phyloP scores from a whole-genome alignment of 2,329 filamentous ascomycete species.

The Xylariales sp. region DNA sequence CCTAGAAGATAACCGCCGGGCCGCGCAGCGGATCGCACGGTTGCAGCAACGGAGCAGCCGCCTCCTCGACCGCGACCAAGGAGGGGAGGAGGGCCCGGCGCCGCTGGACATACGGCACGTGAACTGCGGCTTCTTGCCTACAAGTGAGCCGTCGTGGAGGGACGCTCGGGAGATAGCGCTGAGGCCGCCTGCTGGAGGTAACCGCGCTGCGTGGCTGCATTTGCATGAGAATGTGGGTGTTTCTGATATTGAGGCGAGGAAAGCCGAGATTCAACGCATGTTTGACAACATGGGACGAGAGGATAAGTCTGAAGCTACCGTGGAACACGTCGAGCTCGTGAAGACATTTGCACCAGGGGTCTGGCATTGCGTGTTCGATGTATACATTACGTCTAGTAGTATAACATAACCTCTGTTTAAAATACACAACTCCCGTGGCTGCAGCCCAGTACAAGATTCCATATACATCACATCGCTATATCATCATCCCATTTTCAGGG shows the following conservation, averaged over 20 bases:
- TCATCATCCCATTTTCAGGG: too few species aligned
- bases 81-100: constrained; percentile 18
- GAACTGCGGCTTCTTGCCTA: constrained; percentile 61
- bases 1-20: constrained; percentile 61
- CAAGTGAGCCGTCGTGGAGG: constrained; percentile 50
- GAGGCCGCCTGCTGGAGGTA: constrained; percentile 18
- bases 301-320: constrained; percentile 22
- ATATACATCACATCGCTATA: too few species aligned
- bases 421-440: too few species aligned
- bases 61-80: not conserved
- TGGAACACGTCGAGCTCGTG: constrained; percentile 59
- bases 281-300: constrained; percentile 28
- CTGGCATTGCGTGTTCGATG: constrained; percentile 68
- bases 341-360: constrained; percentile 68
- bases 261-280: constrained; percentile 41
- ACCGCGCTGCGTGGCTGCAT: constrained; percentile 56
- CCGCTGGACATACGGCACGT: constrained; percentile 51
- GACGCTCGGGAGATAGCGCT: constrained; percentile 42
- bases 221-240: constrained; percentile 63
- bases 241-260: constrained; percentile 43
- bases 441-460: too few species aligned
- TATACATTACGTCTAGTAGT: constrained; percentile 34
- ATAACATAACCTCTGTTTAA: constrained; percentile 14
- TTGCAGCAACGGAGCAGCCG: constrained; percentile 25
- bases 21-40: constrained; percentile 35